Conservation (phyloP, 169 alveolate species). For the Amoebophrya sp. region DNA sequence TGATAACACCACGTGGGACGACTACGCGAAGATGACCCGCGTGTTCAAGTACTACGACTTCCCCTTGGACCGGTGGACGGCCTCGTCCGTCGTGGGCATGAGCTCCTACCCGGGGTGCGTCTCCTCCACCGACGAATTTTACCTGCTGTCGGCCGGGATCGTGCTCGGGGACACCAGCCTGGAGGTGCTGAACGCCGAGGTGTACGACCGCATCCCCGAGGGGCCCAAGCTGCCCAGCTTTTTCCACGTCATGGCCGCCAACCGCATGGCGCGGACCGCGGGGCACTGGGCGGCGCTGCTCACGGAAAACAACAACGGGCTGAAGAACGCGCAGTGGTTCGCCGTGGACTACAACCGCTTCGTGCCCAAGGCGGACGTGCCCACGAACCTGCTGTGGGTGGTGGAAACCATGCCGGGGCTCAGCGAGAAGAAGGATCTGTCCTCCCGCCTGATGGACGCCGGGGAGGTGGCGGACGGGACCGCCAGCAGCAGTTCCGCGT, state of each 20-base stretch:
- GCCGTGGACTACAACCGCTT: not conserved
- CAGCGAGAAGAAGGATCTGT: not conserved
- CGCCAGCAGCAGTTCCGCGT: too few species aligned
- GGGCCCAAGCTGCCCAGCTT: not conserved
- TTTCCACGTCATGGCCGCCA: constrained; percentile 15
- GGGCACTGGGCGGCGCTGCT: constrained; percentile 13
- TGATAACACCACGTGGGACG: constrained; percentile 26
- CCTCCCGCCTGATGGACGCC: too few species aligned
- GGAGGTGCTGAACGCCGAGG: not conserved
- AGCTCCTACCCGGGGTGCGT: constrained; percentile 5
- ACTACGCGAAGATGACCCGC: not conserved
- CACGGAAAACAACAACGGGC: not conserved
- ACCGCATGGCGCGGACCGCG: constrained; percentile 25
- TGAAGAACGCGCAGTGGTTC: constrained; percentile 16
- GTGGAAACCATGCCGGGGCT: not conserved
- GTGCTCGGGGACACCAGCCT: constrained; percentile 4
- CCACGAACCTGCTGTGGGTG: not conserved
- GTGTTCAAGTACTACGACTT: not conserved
- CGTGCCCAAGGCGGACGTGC: not conserved
- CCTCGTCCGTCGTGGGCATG: not conserved
- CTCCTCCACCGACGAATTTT: not conserved
- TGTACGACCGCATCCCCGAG: constrained; percentile 1
- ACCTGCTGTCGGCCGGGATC: not conserved
- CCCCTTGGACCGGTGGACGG: not conserved
- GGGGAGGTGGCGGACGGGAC: too few species aligned